Evolutionary conservation across 352 stramenopile species (phyloP).

Genomic region (Phytophthora pseudosyringae): DNA sequence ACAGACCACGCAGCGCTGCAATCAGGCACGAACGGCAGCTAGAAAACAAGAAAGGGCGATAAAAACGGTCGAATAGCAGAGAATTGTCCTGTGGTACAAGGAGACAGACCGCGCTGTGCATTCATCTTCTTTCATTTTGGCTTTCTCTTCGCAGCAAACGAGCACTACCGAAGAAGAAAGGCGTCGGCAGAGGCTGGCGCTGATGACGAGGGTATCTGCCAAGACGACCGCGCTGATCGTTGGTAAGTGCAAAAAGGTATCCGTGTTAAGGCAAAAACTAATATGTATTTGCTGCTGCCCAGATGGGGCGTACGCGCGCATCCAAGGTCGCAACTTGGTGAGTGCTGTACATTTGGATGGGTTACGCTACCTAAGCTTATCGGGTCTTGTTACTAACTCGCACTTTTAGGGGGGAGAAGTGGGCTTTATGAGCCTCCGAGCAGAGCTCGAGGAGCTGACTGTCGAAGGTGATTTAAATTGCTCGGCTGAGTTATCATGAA

Average conservation of each 20-base stretch:
- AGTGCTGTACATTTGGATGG: background rate
- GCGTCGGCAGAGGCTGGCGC: background rate
- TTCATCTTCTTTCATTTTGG: background rate
- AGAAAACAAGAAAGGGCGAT: slow-evolving; percentile 27
- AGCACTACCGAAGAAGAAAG: background rate
- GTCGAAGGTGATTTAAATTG: slow-evolving; percentile 42
- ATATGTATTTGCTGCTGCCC: background rate
- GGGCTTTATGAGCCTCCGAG: slow-evolving; percentile 57
- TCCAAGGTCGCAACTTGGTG: slow-evolving; percentile 16
- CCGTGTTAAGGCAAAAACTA: background rate
- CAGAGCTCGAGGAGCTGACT: slow-evolving; percentile 49
- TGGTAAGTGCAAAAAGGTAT: background rate
- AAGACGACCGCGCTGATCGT: slow-evolving; percentile 21
- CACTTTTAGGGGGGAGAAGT: slow-evolving; percentile 47
- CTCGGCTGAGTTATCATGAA: too few relatives aligned
- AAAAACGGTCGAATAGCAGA: slow-evolving; percentile 1
- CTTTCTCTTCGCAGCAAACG: background rate
- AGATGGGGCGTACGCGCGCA: slow-evolving; percentile 30
- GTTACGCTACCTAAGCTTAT: background rate
- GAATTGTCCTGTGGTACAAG: background rate
- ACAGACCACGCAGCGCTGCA: slow-evolving; percentile 22
- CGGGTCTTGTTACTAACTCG: background rate
- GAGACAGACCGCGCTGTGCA: background rate
- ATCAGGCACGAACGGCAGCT: slow-evolving; percentile 22
- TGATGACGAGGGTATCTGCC: background rate